Base-by-base conservation (phyloP, 2,329 filamentous ascomycete genomes). In the Colletotrichum sp. region DNA sequence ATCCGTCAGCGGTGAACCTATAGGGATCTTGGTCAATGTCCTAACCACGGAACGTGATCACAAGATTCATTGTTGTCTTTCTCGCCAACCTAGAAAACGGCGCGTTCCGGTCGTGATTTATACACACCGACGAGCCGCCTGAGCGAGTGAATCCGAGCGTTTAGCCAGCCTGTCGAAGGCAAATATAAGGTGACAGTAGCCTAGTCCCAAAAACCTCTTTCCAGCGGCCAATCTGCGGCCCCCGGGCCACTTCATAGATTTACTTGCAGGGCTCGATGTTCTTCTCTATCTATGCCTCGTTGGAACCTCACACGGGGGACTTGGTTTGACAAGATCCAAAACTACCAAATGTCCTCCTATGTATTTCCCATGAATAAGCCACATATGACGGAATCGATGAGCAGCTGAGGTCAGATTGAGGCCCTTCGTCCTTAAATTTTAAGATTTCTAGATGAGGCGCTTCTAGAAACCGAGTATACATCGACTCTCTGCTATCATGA, bases 151-250 rank as follows among this genome's bases (percentile, higher is more conserved):
- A 7, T 22, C 9, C 9, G 15, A 22, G 39, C 44, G 3, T n/a
- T 13, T 49, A 0, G 1, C 44, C 2, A 12, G 9, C 22, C 19
- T 1, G 2, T n/a, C 0, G 5, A 44, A n/a, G 39, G 39, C 5
- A 12, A 7, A 22, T 22, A 25, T 25, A 25, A 25, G n/a, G n/a
- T n/a, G n/a, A n/a, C n/a, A n/a, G n/a, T n/a, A n/a, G n/a, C n/a
- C n/a, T n/a, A n/a, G n/a, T n/a, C n/a, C n/a, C n/a, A n/a, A n/a
- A n/a, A n/a, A n/a, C n/a, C n/a, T n/a, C n/a, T n/a, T n/a, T n/a
- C n/a, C n/a, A n/a, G n/a, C n/a, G n/a, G n/a, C n/a, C n/a, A n/a
- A n/a, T n/a, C n/a, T n/a, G n/a, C n/a, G n/a, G n/a, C n/a, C n/a
- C n/a, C n/a, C n/a, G n/a, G n/a, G n/a, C n/a, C n/a, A n/a, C n/a